A percentile compares a stretch with the other conserved stretches of the same genome.
phyloP scores from a whole-genome alignment of 148 eudicot genomes.

The Vaccinium macrocarpon region DNA sequence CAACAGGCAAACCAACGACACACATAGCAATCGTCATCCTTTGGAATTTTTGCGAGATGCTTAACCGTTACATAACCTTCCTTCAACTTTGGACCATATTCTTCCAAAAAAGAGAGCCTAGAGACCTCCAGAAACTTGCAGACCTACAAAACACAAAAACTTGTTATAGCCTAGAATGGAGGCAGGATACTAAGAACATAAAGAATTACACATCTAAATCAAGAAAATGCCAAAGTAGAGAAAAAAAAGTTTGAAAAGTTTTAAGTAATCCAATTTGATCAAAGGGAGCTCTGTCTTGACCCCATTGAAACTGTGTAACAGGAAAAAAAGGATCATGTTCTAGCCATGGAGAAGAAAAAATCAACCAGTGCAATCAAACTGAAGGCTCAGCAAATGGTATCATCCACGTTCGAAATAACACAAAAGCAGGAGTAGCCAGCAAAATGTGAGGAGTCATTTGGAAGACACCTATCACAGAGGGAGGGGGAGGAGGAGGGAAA shows the following conservation, averaged over 20 bases:
- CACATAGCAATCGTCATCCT: conserved; percentile 56
- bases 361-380: background rate
- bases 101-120: conserved; percentile 77
- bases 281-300: background rate
- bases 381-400: background rate
- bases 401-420: background rate
- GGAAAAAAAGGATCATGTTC: background rate
- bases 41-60: conserved; percentile 73
- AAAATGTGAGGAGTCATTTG: conserved; percentile 10
- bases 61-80: conserved; percentile 92
- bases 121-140: conserved; percentile 96
- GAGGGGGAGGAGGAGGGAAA: too few species aligned
- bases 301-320: background rate
- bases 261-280: background rate
- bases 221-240: background rate
- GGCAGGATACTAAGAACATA: background rate
- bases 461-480: background rate
- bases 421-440: background rate
- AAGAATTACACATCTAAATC: background rate
- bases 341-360: conserved; percentile 2
- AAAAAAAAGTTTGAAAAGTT: background rate
- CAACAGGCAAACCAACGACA: conserved; percentile 78
- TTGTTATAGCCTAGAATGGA: background rate
- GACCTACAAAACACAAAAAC: conserved; percentile 42
- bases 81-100: conserved; percentile 93